Percentiles rank a stretch among this genome's conserved stretches.
Evolutionary conservation across 2,329 filamentous ascomycete species (phyloP).

Genomic region (Cucurbitaria berberidis): DNA sequence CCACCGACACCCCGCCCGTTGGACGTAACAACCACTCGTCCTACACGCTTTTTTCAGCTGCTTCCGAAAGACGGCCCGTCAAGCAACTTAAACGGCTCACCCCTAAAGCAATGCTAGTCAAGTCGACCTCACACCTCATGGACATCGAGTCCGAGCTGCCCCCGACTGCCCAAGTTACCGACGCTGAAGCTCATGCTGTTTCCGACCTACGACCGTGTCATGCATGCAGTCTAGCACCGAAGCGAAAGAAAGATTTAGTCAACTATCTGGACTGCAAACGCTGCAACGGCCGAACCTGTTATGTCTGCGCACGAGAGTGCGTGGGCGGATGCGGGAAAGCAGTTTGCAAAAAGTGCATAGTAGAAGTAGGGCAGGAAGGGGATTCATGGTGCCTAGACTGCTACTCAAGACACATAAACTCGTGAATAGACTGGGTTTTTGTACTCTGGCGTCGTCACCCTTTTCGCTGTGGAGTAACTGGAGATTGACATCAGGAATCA

Average conservation of each 20-base stretch:
- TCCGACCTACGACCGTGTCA: slow-evolving; percentile 61
- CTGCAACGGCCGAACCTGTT: slow-evolving; percentile 69
- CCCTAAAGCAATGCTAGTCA: slow-evolving; percentile 30
- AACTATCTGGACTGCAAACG: slow-evolving; percentile 69
- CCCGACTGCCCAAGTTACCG: background rate
- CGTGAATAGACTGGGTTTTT: slow-evolving; percentile 7
- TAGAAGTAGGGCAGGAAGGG: slow-evolving; percentile 68
- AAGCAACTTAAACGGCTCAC: slow-evolving; percentile 39
- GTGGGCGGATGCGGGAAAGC: slow-evolving; percentile 57
- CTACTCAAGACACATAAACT: slow-evolving; percentile 35
- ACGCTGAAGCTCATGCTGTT: slow-evolving; percentile 9
- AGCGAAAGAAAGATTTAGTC: slow-evolving; percentile 69
- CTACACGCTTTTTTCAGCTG: slow-evolving; percentile 11
- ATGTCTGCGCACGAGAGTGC: slow-evolving; percentile 71
- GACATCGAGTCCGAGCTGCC: slow-evolving; percentile 30
- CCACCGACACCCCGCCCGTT: slow-evolving; percentile 16
- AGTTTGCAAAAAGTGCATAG: slow-evolving; percentile 72
- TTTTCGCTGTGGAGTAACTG: background rate
- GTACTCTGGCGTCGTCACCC: background rate
- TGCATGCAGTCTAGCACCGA: slow-evolving; percentile 70
- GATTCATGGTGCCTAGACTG: slow-evolving; percentile 72
- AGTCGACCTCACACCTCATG: slow-evolving; percentile 44
- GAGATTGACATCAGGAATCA: background rate
- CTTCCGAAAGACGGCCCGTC: slow-evolving; percentile 33
- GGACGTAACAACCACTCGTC: slow-evolving; percentile 22